Evolutionary conservation across 1,139 yeast genomes (phyloP).

Genomic region (Zhuliangozyma parablackwelliae): DNA sequence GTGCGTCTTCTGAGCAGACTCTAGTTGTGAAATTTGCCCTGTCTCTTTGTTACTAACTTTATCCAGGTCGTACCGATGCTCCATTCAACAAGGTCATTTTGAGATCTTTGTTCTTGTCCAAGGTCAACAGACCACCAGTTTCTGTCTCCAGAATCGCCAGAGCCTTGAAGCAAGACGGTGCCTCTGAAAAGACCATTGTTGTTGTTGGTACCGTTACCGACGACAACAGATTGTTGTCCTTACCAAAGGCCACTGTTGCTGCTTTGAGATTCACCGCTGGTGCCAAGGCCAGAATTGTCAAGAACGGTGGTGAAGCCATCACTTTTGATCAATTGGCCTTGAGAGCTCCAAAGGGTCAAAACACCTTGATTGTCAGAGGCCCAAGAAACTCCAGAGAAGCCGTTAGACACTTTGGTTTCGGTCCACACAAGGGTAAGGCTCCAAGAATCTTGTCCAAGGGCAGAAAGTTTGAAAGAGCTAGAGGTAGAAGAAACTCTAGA

Average conservation of each 20-base stretch:
- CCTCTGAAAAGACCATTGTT: slow-evolving; percentile 88
- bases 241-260: slow-evolving; percentile 97
- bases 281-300: slow-evolving; percentile 95
- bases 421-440: slow-evolving; percentile 99
- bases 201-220: slow-evolving; percentile 99
- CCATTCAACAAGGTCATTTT: slow-evolving; percentile 97
- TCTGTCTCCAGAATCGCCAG: slow-evolving; percentile 88
- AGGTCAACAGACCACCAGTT: slow-evolving; percentile 99
- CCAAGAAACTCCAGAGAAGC: slow-evolving; percentile 99
- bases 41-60: slow-evolving; percentile 37
- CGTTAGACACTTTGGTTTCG: slow-evolving; percentile 99
- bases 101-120: slow-evolving; percentile 91
- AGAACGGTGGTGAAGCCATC: slow-evolving; percentile 99
- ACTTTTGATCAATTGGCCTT: slow-evolving; percentile 98
- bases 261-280: slow-evolving; percentile 99
- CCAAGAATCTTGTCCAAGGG: slow-evolving; percentile 97
- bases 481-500: slow-evolving; percentile 99
- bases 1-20: slow-evolving; percentile 64
- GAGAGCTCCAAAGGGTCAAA: slow-evolving; percentile 99
- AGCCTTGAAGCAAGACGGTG: slow-evolving; percentile 78
- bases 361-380: slow-evolving; percentile 97
- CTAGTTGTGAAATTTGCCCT: slow-evolving; percentile 11
- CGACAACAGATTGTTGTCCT: slow-evolving; percentile 87
- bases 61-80: slow-evolving; percentile 92
- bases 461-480: slow-evolving; percentile 99